Conservation (phyloP, 2,329 filamentous ascomycete species). For the Fusarium nelsonii region DNA sequence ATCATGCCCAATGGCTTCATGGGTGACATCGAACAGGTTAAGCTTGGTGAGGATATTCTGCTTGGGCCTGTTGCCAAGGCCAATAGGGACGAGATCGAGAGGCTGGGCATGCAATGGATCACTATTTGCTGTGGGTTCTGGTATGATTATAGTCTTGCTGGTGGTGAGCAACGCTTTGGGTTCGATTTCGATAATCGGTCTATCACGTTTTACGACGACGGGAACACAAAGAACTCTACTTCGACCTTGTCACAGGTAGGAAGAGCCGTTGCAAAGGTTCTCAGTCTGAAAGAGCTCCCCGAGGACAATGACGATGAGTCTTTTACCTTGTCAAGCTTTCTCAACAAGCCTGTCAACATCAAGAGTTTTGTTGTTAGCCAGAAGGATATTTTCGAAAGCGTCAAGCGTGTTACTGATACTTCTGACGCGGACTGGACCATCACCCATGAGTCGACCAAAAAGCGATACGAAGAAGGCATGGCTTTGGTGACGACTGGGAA, state of each 20-base stretch:
- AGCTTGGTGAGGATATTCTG: slow-evolving; percentile 48
- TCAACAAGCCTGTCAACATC: slow-evolving; percentile 64
- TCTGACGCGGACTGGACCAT: slow-evolving; percentile 71
- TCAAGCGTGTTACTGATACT: slow-evolving; percentile 69
- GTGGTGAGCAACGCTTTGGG: slow-evolving; percentile 55
- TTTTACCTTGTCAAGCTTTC: slow-evolving; percentile 53
- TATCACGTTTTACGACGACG: slow-evolving; percentile 63
- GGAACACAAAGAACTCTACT: slow-evolving; percentile 53
- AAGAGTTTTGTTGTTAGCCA: slow-evolving; percentile 69
- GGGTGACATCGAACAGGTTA: slow-evolving; percentile 48
- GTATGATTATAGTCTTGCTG: slow-evolving; percentile 65
- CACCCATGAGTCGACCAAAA: slow-evolving; percentile 56
- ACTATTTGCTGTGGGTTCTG: slow-evolving; percentile 66
- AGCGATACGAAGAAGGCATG: slow-evolving; percentile 62
- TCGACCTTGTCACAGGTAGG: slow-evolving; percentile 68
- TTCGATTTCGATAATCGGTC: slow-evolving; percentile 60
- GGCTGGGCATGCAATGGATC: slow-evolving; percentile 58
- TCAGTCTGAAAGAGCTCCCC: slow-evolving; percentile 61
- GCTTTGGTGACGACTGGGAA: slow-evolving; percentile 58
- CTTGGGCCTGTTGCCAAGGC: slow-evolving; percentile 42
- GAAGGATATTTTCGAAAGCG: slow-evolving; percentile 70
- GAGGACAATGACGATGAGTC: slow-evolving; percentile 49
- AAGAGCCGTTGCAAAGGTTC: slow-evolving; percentile 62
- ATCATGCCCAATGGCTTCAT: slow-evolving; percentile 64
- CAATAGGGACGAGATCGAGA: slow-evolving; percentile 55